Percentiles rank a stretch among this genome's conserved stretches.
phyloP scores from a whole-genome alignment of 2,329 filamentous ascomycete genomes.

The Microdochium nivale region DNA sequence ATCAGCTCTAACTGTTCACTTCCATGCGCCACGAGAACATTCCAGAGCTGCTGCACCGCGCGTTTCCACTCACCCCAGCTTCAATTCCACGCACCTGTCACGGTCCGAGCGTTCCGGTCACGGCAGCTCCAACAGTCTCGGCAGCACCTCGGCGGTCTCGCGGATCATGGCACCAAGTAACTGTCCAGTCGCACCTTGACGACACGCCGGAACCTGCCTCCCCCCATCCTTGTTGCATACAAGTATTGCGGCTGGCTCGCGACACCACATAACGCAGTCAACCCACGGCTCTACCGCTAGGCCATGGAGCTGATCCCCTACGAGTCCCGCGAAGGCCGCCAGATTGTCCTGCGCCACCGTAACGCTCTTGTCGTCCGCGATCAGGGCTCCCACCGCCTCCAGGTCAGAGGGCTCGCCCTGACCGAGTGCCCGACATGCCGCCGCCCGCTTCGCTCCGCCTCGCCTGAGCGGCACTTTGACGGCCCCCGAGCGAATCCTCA shows the following conservation, averaged over 20 bases:
- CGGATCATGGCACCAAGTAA: too few species aligned
- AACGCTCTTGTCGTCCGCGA: conserved; percentile 91
- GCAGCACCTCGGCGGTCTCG: too few species aligned
- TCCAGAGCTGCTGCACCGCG: background rate
- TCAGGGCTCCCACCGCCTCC: conserved; percentile 73
- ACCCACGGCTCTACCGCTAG: background rate
- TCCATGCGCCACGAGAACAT: background rate
- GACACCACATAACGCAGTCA: background rate
- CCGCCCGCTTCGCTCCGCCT: conserved; percentile 50
- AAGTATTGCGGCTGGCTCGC: background rate
- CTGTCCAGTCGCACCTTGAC: too few species aligned
- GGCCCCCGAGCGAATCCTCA: conserved; percentile 15
- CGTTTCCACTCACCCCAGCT: too few species aligned
- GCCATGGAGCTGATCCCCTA: conserved; percentile 68
- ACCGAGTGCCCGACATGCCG: conserved; percentile 89
- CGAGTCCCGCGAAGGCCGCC: conserved; percentile 61
- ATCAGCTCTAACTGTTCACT: too few species aligned
- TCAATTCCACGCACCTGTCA: too few species aligned
- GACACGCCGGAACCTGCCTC: too few species aligned
- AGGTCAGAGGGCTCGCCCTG: conserved; percentile 57
- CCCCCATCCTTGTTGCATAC: too few species aligned
- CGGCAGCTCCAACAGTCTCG: too few species aligned
- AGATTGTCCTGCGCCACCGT: conserved; percentile 83
- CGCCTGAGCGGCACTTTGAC: conserved; percentile 43
- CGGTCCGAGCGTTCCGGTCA: too few species aligned